Base-by-base conservation (phyloP, 2,329 filamentous ascomycete species). In the Penicillium palitans region DNA sequence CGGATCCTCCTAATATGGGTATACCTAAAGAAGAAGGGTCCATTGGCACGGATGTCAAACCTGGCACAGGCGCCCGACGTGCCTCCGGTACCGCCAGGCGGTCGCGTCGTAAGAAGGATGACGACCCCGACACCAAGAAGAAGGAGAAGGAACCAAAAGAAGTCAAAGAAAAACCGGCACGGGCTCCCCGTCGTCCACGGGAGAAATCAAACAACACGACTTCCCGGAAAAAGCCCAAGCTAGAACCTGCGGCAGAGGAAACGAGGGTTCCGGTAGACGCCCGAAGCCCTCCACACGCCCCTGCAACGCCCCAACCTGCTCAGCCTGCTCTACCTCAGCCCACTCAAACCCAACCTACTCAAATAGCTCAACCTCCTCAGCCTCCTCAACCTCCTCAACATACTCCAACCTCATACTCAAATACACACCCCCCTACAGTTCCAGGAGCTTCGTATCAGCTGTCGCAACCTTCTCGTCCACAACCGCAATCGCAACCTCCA, bases 361-460 rank as follows among this genome's bases (percentile, higher is more conserved):
- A 39, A 37, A 35, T 35, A 35, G 33, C 33, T 35, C 33, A 64
- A 39, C 29, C 60, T 37, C 51, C 60, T n/a, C 60, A 64, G 35
- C 29, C 60, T 40, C 49, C 55, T 15, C 42, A 57, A 4, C 45
- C 58, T 35, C 51, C 60, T n/a, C 60, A 64, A 42, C 17, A 58
- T 41, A 21, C 60, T 35, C 57, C 59, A 10, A 12, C 60, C 13
- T 42, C 58, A 27, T 65, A 62, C 35, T 59, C 58, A 6, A 57
- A 44, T 76, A 50, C 78, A 76, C 61, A 79, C 78, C 2, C 77
- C 77, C 19, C 84, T 80, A 25, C 85, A 85, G 81, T 80, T 80
- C 60, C 85, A 72, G 25, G 48, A 29, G 24, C 54, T 41, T 29
- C 49, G 17, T 42, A 52, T 50, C 65, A 82, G 86, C 48, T 73